Percentiles rank a stretch among this genome's conserved stretches.
These are phyloP conservation scores for Lactarius indigo DNA, from an alignment of 768 basidiomycete genomes.

Conservation along the genomic window DNA sequence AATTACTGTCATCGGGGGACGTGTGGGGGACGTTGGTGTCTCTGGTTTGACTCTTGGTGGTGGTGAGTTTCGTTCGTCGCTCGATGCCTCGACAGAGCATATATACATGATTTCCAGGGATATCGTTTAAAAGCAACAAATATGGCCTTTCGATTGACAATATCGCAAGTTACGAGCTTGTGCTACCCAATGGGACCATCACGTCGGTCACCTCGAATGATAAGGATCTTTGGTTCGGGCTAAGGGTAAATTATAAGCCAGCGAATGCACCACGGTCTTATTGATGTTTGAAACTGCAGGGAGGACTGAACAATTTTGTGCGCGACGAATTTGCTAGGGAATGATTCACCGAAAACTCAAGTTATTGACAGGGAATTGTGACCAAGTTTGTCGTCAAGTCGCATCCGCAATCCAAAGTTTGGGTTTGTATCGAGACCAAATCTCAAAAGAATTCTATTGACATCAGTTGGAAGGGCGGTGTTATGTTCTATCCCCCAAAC, in stretches of 20 bases:
- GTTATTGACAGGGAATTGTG: constrained; percentile 10
- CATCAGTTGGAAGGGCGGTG: background rate
- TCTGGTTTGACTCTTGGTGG: constrained; percentile 12
- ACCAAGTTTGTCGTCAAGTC: constrained; percentile 27
- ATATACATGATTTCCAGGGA: constrained; percentile 26
- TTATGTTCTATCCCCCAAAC: background rate
- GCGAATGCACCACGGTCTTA: background rate
- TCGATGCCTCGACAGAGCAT: too few species aligned
- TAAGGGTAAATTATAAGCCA: constrained; percentile 1
- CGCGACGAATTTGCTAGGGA: background rate
- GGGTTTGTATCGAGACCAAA: background rate
- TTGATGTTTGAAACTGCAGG: background rate
- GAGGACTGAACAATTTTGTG: background rate
- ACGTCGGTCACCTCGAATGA: background rate
- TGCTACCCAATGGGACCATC: constrained; percentile 30
- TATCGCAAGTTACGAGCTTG: constrained; percentile 29
- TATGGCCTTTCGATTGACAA: constrained; percentile 37
- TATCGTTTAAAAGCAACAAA: constrained; percentile 32
- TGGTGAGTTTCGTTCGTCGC: too few species aligned
- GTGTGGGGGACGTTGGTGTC: constrained; percentile 25
- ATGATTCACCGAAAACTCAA: background rate
- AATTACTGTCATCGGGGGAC: constrained; percentile 26
- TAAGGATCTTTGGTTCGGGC: constrained; percentile 10
- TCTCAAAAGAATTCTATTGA: background rate
- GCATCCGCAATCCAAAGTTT: constrained; percentile 29